A percentile compares a stretch with the other conserved stretches of the same genome.
Evolutionary conservation across 805 yeast genomes (phyloP).

Genomic region (Cyberlindnera mycetangii): DNA sequence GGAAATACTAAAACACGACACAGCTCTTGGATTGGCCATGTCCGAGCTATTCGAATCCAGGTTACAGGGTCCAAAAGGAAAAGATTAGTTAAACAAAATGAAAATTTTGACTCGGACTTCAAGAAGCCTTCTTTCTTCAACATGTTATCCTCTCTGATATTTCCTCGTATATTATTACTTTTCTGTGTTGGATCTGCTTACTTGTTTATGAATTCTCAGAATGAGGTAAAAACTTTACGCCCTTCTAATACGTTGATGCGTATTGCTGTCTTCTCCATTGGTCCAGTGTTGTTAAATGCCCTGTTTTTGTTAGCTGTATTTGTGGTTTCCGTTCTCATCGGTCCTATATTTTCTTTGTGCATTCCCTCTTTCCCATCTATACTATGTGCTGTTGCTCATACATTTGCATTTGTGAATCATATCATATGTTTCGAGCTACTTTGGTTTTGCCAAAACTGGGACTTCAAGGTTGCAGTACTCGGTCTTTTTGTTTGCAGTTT

Average conservation of each 20-base stretch:
- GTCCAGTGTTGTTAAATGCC: conserved; percentile 47
- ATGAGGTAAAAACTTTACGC: conserved; percentile 34
- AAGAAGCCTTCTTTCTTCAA: conserved; percentile 48
- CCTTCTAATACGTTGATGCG: conserved; percentile 44
- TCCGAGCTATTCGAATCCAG: conserved; percentile 49
- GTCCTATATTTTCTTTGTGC: conserved; percentile 44
- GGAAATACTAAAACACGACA: conserved; percentile 43
- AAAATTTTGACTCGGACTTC: conserved; percentile 40
- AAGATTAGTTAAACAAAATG: conserved; percentile 35
- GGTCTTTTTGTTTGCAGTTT: conserved; percentile 48
- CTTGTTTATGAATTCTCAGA: conserved; percentile 52
- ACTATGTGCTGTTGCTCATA: conserved; percentile 49
- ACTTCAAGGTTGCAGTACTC: conserved; percentile 47
- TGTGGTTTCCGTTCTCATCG: conserved; percentile 40
- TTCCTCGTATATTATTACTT: conserved; percentile 37
- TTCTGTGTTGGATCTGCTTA: conserved; percentile 42
- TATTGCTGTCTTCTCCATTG: conserved; percentile 40
- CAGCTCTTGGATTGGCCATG: conserved; percentile 46
- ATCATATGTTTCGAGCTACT: conserved; percentile 48
- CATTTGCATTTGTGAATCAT: conserved; percentile 45
- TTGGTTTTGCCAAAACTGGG: conserved; percentile 57
- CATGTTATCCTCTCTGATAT: conserved; percentile 38
- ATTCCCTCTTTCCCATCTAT: conserved; percentile 44
- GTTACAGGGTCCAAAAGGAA: conserved; percentile 54
- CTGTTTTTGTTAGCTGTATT: conserved; percentile 37